Evolutionary conservation across 805 yeast species (phyloP), one percentile per base, ranked within the genome.

Genomic region (Lachancea thermotolerans): DNA sequence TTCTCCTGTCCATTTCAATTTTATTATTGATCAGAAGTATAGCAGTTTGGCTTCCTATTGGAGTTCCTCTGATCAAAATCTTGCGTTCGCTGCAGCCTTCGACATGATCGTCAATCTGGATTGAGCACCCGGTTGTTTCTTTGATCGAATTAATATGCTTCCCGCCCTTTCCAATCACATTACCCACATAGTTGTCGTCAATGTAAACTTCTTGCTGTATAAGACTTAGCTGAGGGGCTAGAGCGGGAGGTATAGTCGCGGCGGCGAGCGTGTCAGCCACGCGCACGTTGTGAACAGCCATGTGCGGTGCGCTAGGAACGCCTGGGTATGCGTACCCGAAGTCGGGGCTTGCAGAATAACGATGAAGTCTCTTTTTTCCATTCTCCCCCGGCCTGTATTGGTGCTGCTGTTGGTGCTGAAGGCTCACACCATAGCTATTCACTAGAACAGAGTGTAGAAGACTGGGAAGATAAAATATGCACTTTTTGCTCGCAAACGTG

Each of bases 111-210:
- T 79, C 85, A 44, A 88, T 83, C 51, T 78, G 77, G 25, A 88
- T 85, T 47, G 82, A 80, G 38, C 87, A 77, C 29, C 95, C 91
- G 16, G 91, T 79, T 27, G 78, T 71, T 48, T 80, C 81, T 50
- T 91, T 75, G 41, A 88, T 81, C 50, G 84, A 87, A 56, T 81
- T 83, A 47, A 88, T 82, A 54, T 82, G 84, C 56, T 83, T 79
- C 15, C 96, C 96, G 29, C 88, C 87, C 64, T 81, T 85, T 1
- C 96, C 96, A 48, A 88, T 88, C 25, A 88, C 81, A 34, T 85
- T 77, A 1, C 96, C 96, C 34, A 88, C 89, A 62, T 75, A 82
- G 32, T 78, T 77, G 58, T 82, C 81, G 18, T 95, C 89, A 37
- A 88, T 87, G 52, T 68, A 81, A 3, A 87, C 71, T 48, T 83